Base-by-base conservation (phyloP, 495 filamentous ascomycete genomes). In the Sabuloglossum arenarium region DNA sequence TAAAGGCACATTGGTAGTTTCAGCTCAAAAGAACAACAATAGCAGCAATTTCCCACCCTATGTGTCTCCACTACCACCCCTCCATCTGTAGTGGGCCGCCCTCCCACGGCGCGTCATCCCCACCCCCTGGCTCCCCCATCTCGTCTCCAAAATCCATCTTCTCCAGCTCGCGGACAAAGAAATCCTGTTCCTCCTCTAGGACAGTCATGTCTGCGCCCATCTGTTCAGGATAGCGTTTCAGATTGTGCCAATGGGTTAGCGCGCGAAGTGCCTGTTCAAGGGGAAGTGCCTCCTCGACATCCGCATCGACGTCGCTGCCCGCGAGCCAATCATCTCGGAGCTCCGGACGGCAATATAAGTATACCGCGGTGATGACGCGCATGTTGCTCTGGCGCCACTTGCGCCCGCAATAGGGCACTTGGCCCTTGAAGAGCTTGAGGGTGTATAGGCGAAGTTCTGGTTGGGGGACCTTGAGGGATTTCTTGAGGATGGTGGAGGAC, bases 321-420 rank as follows among this genome's bases (percentile, higher is more conserved):
- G 85, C 82, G 0, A 98, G 72, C 93, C 93, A 98, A 64, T 96
- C 93, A 60, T 98, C 91, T 1, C 93, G 75, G 23, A 98, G 75
- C 65, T 96, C 88, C 0, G 90, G 90, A 1, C 85, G 75, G 65
- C 88, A 94, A 68, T 94, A 86, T 30, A 98, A 71, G 62, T 94
- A 98, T 1, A 97, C 85, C 21, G 88, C 89, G 0, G 91, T 98
- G 65, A 98, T 98, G 60, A 97, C 89, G 53, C 89, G 83, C 91
- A 98, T 98, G 66, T 98, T 96, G 55, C 80, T 79, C 71, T 98
- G 91, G 19, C 91, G 80, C 91, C 91, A 98, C 70, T 98, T 98
- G 14, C 91, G 81, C 21, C 91, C 90, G 67, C 91, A 97, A 70
- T 93, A 98, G 14, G 91, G 91, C 0, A 97, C 91, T 64, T 97